Base-by-base conservation (phyloP, 129 eudicot genomes). In the Silybum marianum region DNA sequence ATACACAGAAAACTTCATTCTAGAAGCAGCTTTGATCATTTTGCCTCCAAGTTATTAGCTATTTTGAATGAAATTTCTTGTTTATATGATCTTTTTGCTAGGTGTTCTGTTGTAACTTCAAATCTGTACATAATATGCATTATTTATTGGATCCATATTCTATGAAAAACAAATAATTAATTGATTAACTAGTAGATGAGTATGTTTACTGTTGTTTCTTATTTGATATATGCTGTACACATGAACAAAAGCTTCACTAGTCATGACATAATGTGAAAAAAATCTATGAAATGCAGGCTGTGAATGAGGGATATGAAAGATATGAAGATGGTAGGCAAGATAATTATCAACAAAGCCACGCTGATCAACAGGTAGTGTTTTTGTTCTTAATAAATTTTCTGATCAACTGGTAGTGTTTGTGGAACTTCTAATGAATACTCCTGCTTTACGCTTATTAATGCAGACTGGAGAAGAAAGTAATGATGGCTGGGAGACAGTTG, bases 401-500 rank as follows among this genome's bases (percentile, higher is more conserved):
- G 63, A 54, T 14, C 63, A 54, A 54, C 9, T 22, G 63, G 0
- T 18, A 16, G 63, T 16, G 63, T 54, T 54, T 54, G 9, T 54
- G 63, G 22, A 54, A 54, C 22, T 54, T 54, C 7, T 14, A 54
- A 54, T 5, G 63, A 54, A 54, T 54, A 4, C 63, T 54, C 21
- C 22, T 54, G 63, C 0, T 28, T n/a, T 25, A 69, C 11, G 24
- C 42, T 22, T 67, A 48, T 34, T 25, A 39, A 9, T 77, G 68
- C 89, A 88, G 98, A 85, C 74, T 8, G 88, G 66, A 34, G 86
- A 73, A 75, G 88, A 83, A 54, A 86, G 24, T 63, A 71, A 79
- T 25, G 99, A 92, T 84, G 97, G 94, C 44, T 95, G 99, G 99
- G 91, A 92, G 87, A 90, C 97, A 9, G 99, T 91, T 48, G 90